phyloP scores from a whole-genome alignment of 2,329 filamentous ascomycete genomes.

The Alternaria solani region DNA sequence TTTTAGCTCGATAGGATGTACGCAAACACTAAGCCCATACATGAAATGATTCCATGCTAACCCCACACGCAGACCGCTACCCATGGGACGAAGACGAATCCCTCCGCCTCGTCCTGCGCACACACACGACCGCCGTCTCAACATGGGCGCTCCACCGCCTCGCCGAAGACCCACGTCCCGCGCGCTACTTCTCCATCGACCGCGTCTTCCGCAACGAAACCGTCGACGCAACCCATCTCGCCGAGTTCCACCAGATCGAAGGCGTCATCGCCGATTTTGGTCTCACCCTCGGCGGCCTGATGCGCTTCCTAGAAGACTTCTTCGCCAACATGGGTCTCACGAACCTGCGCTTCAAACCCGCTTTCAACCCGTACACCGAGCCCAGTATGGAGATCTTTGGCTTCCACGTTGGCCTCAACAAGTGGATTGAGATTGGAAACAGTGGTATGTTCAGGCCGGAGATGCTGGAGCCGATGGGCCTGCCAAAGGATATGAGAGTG shows the following conservation, averaged over 20 bases:
- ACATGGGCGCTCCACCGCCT: constrained; percentile 91
- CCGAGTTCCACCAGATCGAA: constrained; percentile 98
- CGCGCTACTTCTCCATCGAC: constrained; percentile 98
- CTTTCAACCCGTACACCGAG: constrained; percentile 82
- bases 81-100: constrained; percentile 91
- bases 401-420: constrained; percentile 73
- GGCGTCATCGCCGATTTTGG: constrained; percentile 98
- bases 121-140: constrained; percentile 93
- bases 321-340: constrained; percentile 95
- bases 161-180: constrained; percentile 80
- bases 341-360: constrained; percentile 91
- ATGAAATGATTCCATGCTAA: neutral
- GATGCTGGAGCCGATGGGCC: constrained; percentile 93
- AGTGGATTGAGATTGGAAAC: constrained; percentile 94
- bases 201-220: constrained; percentile 98
- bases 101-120: constrained; percentile 85
- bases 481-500: constrained; percentile 89
- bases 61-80: constrained; percentile 70
- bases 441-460: constrained; percentile 98
- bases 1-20: constrained; percentile 87
- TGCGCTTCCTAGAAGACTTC: constrained; percentile 95
- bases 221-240: constrained; percentile 94
- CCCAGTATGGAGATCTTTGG: constrained; percentile 97
- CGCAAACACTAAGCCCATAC: neutral
- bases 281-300: constrained; percentile 87